Evolutionary conservation across 768 basidiomycete species (phyloP).

Genomic region (Leucosporidium scottii): DNA sequence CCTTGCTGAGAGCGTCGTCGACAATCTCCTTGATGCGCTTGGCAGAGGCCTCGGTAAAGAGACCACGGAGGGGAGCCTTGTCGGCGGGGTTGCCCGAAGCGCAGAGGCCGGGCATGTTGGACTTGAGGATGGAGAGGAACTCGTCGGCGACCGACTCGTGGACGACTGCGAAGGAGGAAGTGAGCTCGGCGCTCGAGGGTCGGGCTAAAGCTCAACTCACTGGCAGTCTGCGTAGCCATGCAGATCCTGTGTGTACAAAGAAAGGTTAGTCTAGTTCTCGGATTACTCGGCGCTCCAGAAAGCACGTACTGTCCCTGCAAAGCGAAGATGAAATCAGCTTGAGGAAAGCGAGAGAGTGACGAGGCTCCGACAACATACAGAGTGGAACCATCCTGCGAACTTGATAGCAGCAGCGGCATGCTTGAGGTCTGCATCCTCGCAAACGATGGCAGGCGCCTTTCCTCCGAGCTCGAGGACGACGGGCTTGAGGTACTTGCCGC

Average conservation of each 20-base stretch:
- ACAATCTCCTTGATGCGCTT: conserved; percentile 24
- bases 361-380: background rate
- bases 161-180: background rate
- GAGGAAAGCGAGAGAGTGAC: background rate
- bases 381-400: conserved; percentile 31
- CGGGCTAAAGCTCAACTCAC: too few species aligned
- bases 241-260: conserved; percentile 4
- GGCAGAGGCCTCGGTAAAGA: conserved; percentile 27
- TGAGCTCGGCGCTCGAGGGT: background rate
- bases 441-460: conserved; percentile 44
- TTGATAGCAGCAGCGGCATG: conserved; percentile 26
- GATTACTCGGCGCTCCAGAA: background rate
- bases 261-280: background rate
- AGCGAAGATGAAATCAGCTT: background rate
- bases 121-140: conserved; percentile 20
- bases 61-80: conserved; percentile 24
- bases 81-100: conserved; percentile 2
- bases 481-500: conserved; percentile 45
- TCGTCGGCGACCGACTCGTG: conserved; percentile 39
- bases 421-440: conserved; percentile 42
- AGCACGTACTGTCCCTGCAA: background rate
- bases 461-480: conserved; percentile 39
- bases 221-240: conserved; percentile 26
- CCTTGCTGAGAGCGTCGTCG: conserved; percentile 29
- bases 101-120: conserved; percentile 4